These are phyloP conservation scores for Pontederia paniculata DNA, from an alignment of 176 grass and related monocot genomes.

Conservation along the genomic window DNA sequence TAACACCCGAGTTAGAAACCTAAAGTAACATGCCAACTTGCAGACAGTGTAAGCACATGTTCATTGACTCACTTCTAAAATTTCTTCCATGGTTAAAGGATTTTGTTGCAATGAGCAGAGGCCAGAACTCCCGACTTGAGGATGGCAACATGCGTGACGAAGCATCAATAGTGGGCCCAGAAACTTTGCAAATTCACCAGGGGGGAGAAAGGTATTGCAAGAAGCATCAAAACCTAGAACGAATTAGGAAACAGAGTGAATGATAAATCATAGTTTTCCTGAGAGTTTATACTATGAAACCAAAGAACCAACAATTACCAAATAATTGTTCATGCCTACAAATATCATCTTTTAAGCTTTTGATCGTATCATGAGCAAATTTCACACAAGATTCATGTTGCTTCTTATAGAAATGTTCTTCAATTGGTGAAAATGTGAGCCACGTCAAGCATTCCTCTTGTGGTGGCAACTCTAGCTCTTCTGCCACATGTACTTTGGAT, in stretches of 20 bases:
- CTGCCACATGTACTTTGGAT: slow-evolving; percentile 81
- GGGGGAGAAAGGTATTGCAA: slow-evolving; percentile 48
- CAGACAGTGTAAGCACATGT: neutral
- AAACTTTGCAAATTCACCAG: slow-evolving; percentile 66
- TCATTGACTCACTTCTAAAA: slow-evolving; percentile 58
- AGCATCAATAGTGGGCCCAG: slow-evolving; percentile 83
- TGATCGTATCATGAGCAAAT: slow-evolving; percentile 90
- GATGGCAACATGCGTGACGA: slow-evolving; percentile 93
- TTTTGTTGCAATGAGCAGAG: slow-evolving; percentile 79
- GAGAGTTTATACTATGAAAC: slow-evolving; percentile 13
- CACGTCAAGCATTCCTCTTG: slow-evolving; percentile 82
- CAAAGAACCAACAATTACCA: slow-evolving; percentile 30
- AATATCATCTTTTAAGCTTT: slow-evolving; percentile 49
- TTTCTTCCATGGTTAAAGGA: slow-evolving; percentile 93
- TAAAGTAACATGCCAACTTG: neutral
- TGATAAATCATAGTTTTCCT: slow-evolving; percentile 5
- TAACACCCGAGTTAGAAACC: neutral
- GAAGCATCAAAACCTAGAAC: slow-evolving; percentile 29
- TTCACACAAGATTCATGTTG: slow-evolving; percentile 82
- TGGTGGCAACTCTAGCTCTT: slow-evolving; percentile 60
- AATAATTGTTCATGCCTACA: slow-evolving; percentile 31
- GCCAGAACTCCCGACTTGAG: slow-evolving; percentile 89
- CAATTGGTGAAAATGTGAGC: slow-evolving; percentile 80
- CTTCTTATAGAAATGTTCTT: slow-evolving; percentile 97
- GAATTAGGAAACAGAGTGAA: slow-evolving; percentile 8